Evolutionary conservation across 129 eudicot genomes (phyloP), one percentile per base, ranked within the genome.

Genomic region (Escallonia rubra): DNA sequence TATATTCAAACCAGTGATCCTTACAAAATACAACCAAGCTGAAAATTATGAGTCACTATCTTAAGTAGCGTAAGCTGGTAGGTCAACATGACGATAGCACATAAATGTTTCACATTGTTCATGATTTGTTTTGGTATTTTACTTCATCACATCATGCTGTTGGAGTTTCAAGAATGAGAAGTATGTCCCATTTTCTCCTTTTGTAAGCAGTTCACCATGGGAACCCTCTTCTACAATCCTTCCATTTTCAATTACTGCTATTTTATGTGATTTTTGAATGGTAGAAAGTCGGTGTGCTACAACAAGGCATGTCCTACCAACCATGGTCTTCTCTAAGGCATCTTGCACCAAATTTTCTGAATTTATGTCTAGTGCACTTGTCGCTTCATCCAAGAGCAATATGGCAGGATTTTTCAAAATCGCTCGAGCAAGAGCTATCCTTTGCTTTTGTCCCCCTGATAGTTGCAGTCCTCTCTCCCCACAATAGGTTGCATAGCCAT

Each of bases 221-320:
- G 86, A 85, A 11, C 98, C 98, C 51, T 91, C 95, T 63, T 91
- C 96, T 6, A 88, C 85, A 43, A 91, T 82, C 43, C 83, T 82
- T 15, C 98, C 98, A 23, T 88, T 89, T 71, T 91, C 87, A 46
- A 91, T 90, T 63, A 88, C 96, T 8, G 70, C 91, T 2, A 91
- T 91, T 14, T 54, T 76, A 61, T 86, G 94, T 40, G 83, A 96
- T 14, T 89, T 89, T 2, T 94, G 70, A 5, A 91, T 88, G 5
- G 95, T 91, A 0, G 96, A 85, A n/a, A 91, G 59, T 63, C 95
- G 79, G 57, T 91, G 98, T n/a, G 96, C 96, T 74, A 91, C 95
- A 0, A 91, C 67, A 38, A 91, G 89, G 10, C 96, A 88, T 66
- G 95, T 91, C 45, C 95, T 82, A 9, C 96, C 91, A 56, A 89